Conservation (phyloP, 441 rosid genomes). For the Mallotus repandus region DNA sequence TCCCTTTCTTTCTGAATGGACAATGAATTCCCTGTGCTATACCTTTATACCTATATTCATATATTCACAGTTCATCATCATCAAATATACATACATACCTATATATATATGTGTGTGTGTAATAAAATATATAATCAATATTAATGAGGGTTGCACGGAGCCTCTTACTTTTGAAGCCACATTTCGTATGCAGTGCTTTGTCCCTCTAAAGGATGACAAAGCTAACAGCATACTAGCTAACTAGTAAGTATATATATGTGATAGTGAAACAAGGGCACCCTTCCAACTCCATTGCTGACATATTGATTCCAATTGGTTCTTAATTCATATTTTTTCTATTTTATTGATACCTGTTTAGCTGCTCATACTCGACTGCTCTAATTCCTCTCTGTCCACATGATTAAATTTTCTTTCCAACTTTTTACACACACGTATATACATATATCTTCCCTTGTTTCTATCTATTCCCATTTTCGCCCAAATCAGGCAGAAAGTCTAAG, state of each 20-base stretch:
- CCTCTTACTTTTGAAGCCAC: not conserved
- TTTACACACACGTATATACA: too few species aligned
- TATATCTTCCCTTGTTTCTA: too few species aligned
- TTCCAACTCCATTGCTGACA: conserved; percentile 2
- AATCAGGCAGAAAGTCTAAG: too few species aligned
- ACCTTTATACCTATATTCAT: too few species aligned
- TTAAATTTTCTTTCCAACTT: too few species aligned
- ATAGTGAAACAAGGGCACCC: conserved; percentile 1
- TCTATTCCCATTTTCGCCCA: too few species aligned
- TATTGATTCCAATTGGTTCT: not conserved
- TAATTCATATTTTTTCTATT: not conserved
- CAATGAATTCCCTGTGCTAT: not conserved
- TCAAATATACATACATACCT: too few species aligned
- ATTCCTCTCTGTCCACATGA: not conserved
- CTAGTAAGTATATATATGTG: not conserved
- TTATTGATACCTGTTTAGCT: too few species aligned
- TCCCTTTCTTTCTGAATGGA: not conserved
- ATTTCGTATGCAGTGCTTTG: conserved; percentile 15
- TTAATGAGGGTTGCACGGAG: not conserved
- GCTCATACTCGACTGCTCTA: not conserved
- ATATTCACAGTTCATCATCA: too few species aligned
- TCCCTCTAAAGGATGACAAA: conserved; percentile 22
- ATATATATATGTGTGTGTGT: too few species aligned
- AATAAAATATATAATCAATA: too few species aligned
- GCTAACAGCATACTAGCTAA: conserved; percentile 5